Base-by-base conservation (phyloP, 495 filamentous ascomycete species). In the Neohortaea acidophila region DNA sequence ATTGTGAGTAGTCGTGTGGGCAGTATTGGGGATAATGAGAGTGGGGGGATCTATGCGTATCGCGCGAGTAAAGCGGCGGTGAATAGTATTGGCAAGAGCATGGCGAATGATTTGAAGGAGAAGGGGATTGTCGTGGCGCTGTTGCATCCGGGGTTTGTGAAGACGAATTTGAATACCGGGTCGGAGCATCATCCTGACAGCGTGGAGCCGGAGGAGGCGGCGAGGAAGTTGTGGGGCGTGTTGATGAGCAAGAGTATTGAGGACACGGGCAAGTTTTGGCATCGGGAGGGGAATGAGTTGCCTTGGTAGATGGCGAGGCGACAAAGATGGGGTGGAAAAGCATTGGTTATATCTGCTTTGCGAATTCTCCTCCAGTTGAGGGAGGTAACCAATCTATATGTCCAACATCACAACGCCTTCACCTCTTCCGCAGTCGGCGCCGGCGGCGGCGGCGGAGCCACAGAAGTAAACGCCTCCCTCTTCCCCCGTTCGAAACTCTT, bases 1-100 rank as follows among this genome's bases (percentile, higher is more conserved):
- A 43, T 61, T 12, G 49, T 65, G 38, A 56, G 56, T 10, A 60
- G 57, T 2, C 59, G 63, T 14, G 59, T 63, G 15, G 61, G 61
- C 24, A 52, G 46, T 19, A 55, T 65, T 4, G 45, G 49, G 1
- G 53, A 55, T 43, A 86, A 87, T 45, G 43, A 47, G 9, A 62
- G 65, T 0, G 81, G 81, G 2, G 82, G 79, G 0, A 82, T 74
- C 70, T 89, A 84, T 53, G 69, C 68, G 2, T 89, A 89, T 52
- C 74, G 81, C 2, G 69, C 75, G 8, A 70, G 65, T 21, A 91
- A 89, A 53, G 70, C 80, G 1, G 62, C 58, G 17, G 34, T 66
- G 26, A 61, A 63, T 28, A 53, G 51, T 28, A 41, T 64, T 8
- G 48, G 58, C 19, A 61, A 60, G 51, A 59, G 48, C 36, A 45